Percentiles rank a stretch among this genome's conserved stretches.
phyloP scores from a whole-genome alignment of 768 basidiomycete species.

The Mrakia gelida region DNA sequence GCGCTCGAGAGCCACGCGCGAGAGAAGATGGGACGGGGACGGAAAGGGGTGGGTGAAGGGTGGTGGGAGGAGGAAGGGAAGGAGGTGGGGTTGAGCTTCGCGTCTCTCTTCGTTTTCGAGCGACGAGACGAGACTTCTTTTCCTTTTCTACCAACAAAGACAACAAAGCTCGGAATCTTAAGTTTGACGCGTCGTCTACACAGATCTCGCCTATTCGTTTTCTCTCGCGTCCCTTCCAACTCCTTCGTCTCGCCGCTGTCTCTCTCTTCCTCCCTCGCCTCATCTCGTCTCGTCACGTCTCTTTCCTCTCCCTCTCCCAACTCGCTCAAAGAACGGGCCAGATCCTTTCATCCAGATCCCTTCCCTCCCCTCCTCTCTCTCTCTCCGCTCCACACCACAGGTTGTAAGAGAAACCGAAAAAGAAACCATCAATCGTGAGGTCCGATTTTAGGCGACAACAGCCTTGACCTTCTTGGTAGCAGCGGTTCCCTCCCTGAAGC shows the following conservation, averaged over 20 bases:
- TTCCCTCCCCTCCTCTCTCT: neutral
- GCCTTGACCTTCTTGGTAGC: conserved; percentile 78
- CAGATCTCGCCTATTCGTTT: neutral
- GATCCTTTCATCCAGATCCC: neutral
- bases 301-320: neutral
- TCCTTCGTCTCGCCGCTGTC: neutral
- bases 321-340: neutral
- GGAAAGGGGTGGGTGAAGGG: neutral
- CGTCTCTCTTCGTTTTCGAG: neutral
- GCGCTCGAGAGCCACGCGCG: too few species aligned
- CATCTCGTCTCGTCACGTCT: neutral
- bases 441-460: conserved; percentile 46
- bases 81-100: neutral
- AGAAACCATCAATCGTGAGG: neutral
- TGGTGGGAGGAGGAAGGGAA: conserved; percentile 3
- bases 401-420: neutral
- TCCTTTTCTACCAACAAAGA: neutral
- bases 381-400: neutral
- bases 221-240: neutral
- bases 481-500: conserved; percentile 73
- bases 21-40: neutral
- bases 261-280: neutral
- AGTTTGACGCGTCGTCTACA: neutral
- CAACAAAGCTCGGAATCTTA: neutral
- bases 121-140: neutral